Percentiles rank a stretch among this genome's conserved stretches.
These are phyloP conservation scores for Trichophyton rubrum DNA, from an alignment of 2,329 filamentous ascomycete species.

Conservation along the genomic window DNA sequence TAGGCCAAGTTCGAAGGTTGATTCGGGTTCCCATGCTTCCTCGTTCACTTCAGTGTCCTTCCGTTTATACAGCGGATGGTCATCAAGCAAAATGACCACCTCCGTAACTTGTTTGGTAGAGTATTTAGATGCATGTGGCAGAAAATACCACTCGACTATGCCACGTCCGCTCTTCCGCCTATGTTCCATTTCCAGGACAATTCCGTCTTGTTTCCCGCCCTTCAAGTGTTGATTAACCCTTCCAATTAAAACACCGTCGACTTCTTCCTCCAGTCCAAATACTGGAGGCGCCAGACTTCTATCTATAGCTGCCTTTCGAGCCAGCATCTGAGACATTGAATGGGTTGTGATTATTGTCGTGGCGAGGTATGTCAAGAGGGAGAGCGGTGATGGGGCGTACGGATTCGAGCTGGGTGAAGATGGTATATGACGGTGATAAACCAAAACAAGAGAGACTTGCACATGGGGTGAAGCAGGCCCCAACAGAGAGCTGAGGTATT, in stretches of 20 bases:
- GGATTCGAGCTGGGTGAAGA: slow-evolving; percentile 27
- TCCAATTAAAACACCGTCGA: slow-evolving; percentile 66
- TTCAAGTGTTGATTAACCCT: slow-evolving; percentile 32
- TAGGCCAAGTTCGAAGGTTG: slow-evolving; percentile 74
- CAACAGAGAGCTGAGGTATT: slow-evolving; percentile 59
- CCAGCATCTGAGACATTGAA: slow-evolving; percentile 61
- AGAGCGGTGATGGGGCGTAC: slow-evolving; percentile 54
- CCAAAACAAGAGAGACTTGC: slow-evolving; percentile 56
- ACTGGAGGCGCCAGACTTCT: slow-evolving; percentile 61
- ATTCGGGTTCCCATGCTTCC: slow-evolving; percentile 47
- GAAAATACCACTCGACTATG: slow-evolving; percentile 56
- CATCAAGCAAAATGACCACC: slow-evolving; percentile 53
- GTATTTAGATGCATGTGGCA: slow-evolving; percentile 38
- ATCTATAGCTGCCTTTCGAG: slow-evolving; percentile 61
- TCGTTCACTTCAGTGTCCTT: slow-evolving; percentile 37
- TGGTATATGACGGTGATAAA: slow-evolving; percentile 74
- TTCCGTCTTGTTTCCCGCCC: slow-evolving; percentile 39
- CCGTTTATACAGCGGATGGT: slow-evolving; percentile 57
- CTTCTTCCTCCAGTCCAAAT: slow-evolving; percentile 64
- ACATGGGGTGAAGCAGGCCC: slow-evolving; percentile 35
- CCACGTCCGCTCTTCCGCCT: slow-evolving; percentile 69
- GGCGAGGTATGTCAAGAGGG: slow-evolving; percentile 68
- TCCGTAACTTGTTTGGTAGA: slow-evolving; percentile 38
- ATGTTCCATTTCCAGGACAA: slow-evolving; percentile 77
- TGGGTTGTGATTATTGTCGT: slow-evolving; percentile 69